Conservation (phyloP, 2,329 filamentous ascomycete species). For the Colletotrichum sp. region DNA sequence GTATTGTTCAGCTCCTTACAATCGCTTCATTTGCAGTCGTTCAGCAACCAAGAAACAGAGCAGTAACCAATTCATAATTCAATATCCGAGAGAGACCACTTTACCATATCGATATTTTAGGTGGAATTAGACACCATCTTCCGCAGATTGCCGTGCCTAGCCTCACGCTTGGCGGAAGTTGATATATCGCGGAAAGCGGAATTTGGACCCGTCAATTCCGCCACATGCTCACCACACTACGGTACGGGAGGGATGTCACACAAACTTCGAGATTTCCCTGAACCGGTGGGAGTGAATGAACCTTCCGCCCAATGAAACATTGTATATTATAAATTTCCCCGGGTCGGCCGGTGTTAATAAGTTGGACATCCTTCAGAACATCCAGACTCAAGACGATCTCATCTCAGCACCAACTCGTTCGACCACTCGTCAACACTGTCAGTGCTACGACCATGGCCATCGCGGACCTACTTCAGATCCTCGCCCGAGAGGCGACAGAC, state of each 20-base stretch:
- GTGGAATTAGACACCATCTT: neutral
- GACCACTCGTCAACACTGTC: neutral
- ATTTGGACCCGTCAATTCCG: neutral
- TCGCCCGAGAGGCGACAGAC: constrained; percentile 20
- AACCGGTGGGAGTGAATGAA: neutral
- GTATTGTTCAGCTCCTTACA: neutral
- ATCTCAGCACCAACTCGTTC: neutral
- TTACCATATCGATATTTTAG: neutral
- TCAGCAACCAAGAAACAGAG: neutral
- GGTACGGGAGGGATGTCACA: neutral
- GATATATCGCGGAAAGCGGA: neutral
- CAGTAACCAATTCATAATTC: rapidly evolving
- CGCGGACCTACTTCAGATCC: constrained; percentile 25
- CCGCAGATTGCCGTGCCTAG: neutral
- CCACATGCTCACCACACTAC: neutral
- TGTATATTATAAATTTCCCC: neutral
- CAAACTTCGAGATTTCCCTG: neutral
- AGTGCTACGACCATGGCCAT: constrained; percentile 26
- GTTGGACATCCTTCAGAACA: neutral
- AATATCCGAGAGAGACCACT: rapidly evolving
- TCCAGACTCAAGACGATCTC: neutral
- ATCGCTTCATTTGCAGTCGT: neutral
- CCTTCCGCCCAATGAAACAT: neutral
- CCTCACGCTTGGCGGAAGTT: neutral
- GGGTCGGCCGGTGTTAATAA: neutral